Evolutionary conservation across 2,329 filamentous ascomycete genomes (phyloP).

Genomic region (Aschersonia sp.): DNA sequence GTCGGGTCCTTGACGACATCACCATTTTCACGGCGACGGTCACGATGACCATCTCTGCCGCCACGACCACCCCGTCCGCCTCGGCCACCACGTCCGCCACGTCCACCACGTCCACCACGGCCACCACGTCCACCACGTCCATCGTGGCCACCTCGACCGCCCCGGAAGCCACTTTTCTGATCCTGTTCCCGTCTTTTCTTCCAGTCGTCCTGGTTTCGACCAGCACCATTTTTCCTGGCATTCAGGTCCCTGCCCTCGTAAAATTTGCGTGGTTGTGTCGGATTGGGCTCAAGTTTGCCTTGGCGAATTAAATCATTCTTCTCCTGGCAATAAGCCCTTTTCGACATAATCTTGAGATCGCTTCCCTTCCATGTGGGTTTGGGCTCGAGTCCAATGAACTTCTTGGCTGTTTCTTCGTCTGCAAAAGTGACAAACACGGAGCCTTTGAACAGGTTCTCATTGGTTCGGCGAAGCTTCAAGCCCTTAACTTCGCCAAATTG

Average conservation of each 20-base stretch:
- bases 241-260: slow-evolving; percentile 31
- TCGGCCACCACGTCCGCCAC: slow-evolving; percentile 23
- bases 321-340: slow-evolving; percentile 73
- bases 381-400: slow-evolving; percentile 67
- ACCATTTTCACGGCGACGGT: slow-evolving; percentile 12
- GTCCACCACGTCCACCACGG: slow-evolving; percentile 24
- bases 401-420: slow-evolving; percentile 60
- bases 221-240: slow-evolving; percentile 13
- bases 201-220: slow-evolving; percentile 42
- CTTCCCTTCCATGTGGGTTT: slow-evolving; percentile 74
- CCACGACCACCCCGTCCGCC: slow-evolving; percentile 25
- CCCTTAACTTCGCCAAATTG: slow-evolving; percentile 65
- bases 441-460: slow-evolving; percentile 73
- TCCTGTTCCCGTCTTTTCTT: slow-evolving; percentile 49
- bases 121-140: slow-evolving; percentile 26
- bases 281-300: slow-evolving; percentile 51
- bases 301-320: slow-evolving; percentile 59
- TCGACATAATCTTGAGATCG: slow-evolving; percentile 70
- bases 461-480: slow-evolving; percentile 71
- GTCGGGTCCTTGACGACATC: slow-evolving; percentile 13
- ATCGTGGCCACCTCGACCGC: slow-evolving; percentile 27
- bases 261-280: slow-evolving; percentile 25
- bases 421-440: slow-evolving; percentile 92
- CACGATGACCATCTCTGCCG: slow-evolving; percentile 25
- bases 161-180: slow-evolving; percentile 43